Base-by-base conservation (phyloP, 768 basidiomycete species). In the Kwoniella newhampshirensis region DNA sequence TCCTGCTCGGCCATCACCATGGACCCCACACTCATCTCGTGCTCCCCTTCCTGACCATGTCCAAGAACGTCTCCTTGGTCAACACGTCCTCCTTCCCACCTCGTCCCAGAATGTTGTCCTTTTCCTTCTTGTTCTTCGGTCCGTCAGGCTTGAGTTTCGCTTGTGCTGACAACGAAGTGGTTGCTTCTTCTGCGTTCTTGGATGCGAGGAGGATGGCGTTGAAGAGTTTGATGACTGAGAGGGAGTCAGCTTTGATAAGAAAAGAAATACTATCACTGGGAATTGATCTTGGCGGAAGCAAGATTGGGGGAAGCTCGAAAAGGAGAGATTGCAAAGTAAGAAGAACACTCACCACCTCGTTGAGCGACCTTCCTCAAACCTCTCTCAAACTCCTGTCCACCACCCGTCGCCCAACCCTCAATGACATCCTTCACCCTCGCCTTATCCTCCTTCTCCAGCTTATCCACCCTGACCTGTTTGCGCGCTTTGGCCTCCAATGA, bases 161-260 rank as follows among this genome's bases (percentile, higher is more conserved):
- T 28, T 62, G 58, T 12, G 60, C 75, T 15, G 64, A 57, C 17
- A 58, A 35, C 3, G 66, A 59, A 5, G 61, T 46, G 17, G 51
- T 59, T n/a, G 58, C 63, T 12, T 63, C 60, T 53, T 72, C 74
- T 27, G 68, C 53, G 28, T 64, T 63, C 23, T 64, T 62, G 7
- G 77, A 71, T 2, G 73, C 71, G 21, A 66, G 64, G 15, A 77
- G 60, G 52, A 78, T 78, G 18, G 77, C 76, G 63, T 78, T 78
- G 70, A 78, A 78, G 20, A 78, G 70, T 25, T 76, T 76, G 71
- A 78, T 73, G 20, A 78, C 77, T 77, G 57, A 18, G n/a, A n/a
- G n/a, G n/a, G n/a, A n/a, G n/a, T n/a, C n/a, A n/a, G n/a, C n/a
- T n/a, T n/a, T n/a, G n/a, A n/a, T n/a, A n/a, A n/a, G n/a, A n/a